Percentiles rank a stretch among this genome's conserved stretches.
These are phyloP conservation scores for Geotrichum bryndzae DNA, from an alignment of 1,139 yeast species.

Conservation along the genomic window DNA sequence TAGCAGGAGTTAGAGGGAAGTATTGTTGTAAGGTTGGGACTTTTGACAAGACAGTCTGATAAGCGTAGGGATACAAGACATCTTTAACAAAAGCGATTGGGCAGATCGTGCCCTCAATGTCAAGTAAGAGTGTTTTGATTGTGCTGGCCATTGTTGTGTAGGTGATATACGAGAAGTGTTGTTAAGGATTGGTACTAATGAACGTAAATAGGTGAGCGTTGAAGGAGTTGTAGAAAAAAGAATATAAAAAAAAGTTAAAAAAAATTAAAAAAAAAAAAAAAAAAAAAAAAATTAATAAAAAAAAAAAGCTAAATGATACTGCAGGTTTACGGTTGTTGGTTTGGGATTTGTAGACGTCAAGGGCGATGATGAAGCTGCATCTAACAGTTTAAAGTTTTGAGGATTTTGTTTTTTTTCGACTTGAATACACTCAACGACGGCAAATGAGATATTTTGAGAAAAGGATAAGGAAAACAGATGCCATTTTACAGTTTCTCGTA, in stretches of 20 bases:
- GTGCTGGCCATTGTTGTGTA: slow-evolving; percentile 1
- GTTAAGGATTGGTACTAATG: background rate
- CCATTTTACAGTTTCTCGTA: too few species aligned
- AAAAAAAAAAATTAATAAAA: background rate
- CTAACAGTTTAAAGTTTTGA: too few species aligned
- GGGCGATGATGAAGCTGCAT: too few species aligned
- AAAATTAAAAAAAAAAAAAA: background rate
- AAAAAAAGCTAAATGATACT: too few species aligned
- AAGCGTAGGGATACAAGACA: slow-evolving; percentile 44
- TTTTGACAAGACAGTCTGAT: slow-evolving; percentile 24
- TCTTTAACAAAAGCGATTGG: slow-evolving; percentile 85
- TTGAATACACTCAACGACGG: too few species aligned
- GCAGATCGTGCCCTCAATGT: slow-evolving; percentile 89
- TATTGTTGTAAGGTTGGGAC: slow-evolving; percentile 13
- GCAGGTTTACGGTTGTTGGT: too few species aligned
- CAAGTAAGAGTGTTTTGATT: slow-evolving; percentile 45
- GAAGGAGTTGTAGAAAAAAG: background rate
- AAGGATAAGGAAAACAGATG: too few species aligned
- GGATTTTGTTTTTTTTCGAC: too few species aligned
- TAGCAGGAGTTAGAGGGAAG: slow-evolving; percentile 16
- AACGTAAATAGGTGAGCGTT: background rate
- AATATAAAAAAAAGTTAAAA: background rate
- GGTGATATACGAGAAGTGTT: background rate
- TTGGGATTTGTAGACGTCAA: too few species aligned
- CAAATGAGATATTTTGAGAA: too few species aligned